Conservation (phyloP, 2,329 filamentous ascomycete species). For the Penicillium psychrosexuale region DNA sequence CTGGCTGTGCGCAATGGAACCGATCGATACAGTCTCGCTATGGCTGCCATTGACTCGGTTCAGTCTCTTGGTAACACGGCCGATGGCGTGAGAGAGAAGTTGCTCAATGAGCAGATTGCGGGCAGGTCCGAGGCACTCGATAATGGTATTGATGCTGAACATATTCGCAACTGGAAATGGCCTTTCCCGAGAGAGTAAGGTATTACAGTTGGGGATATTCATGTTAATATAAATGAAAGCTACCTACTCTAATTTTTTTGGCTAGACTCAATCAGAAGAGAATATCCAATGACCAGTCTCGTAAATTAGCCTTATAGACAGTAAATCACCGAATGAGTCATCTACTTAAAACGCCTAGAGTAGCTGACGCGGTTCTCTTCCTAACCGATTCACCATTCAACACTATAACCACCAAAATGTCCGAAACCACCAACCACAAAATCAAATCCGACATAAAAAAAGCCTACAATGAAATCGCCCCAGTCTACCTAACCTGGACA, state of each 20-base stretch:
- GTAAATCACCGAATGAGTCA: neutral
- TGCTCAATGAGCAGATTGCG: constrained; percentile 63
- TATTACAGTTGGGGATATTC: neutral
- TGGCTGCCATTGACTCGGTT: constrained; percentile 71
- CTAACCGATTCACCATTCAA: neutral
- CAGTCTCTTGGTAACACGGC: constrained; percentile 62
- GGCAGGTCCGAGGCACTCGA: constrained; percentile 66
- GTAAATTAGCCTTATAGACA: too few species aligned
- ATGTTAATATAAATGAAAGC: neutral
- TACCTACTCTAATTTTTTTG: neutral
- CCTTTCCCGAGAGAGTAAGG: constrained; percentile 36
- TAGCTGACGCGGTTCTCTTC: neutral
- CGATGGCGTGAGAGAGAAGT: constrained; percentile 58
- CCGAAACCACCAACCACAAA: neutral
- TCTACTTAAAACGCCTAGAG: too few species aligned
- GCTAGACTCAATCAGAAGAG: neutral
- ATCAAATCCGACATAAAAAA: constrained; percentile 20
- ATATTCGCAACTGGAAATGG: constrained; percentile 66
- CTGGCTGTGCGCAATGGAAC: constrained; percentile 74
- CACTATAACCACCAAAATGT: neutral
- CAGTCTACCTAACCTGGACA: constrained; percentile 39
- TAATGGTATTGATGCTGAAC: constrained; percentile 65
- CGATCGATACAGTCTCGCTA: constrained; percentile 72
- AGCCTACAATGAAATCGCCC: constrained; percentile 39
- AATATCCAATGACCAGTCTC: neutral